Evolutionary conservation across 768 basidiomycete species (phyloP), one percentile per base, ranked within the genome.

Genomic region (Infundibulicybe gibba): DNA sequence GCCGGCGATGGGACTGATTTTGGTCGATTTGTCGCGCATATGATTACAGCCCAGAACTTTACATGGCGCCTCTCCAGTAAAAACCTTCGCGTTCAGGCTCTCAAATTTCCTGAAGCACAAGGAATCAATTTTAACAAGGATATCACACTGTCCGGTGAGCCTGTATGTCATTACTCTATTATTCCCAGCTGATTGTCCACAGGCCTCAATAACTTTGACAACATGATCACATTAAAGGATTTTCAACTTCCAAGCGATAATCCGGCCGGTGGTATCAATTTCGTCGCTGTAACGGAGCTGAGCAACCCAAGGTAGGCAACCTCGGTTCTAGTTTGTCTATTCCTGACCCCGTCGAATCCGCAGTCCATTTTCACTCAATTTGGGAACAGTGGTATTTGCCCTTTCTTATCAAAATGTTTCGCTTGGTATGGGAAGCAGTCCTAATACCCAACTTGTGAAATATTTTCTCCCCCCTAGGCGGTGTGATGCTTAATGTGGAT

Each of bases 41-140:
- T 90, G 73, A 87, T 89, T 58, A 88, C 83, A 0, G 73, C 77
- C 40, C 66, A 67, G 40, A 80, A 73, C 48, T 88, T 89, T 55
- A 86, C 80, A 1, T 90, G 87, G 86, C 70, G 72, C 45, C 63
- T 90, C 35, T 56, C 66, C 14, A 83, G 76, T 48, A 59, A 74
- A n/a, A 72, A 74, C 51, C 69, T 88, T 33, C 68, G 68, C 6
- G 84, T 85, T 10, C 79, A 81, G 44, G 86, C 87, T 2, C 65
- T 76, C 49, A 83, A 80, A 51, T 85, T 88, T 55, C 85, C 85
- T 2, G 70, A 75, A 3, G 77, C 83, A 3, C 81, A 82, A 55
- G 81, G 80, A 1, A 71, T 90, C 50, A 71, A 72, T 3, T 88
- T 87, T 57, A 66, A 77, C 57, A 87, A 89, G 64, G 59, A 66